These are phyloP conservation scores for Musa acuminata DNA, from an alignment of 176 grass and related monocot species.

Conservation along the genomic window DNA sequence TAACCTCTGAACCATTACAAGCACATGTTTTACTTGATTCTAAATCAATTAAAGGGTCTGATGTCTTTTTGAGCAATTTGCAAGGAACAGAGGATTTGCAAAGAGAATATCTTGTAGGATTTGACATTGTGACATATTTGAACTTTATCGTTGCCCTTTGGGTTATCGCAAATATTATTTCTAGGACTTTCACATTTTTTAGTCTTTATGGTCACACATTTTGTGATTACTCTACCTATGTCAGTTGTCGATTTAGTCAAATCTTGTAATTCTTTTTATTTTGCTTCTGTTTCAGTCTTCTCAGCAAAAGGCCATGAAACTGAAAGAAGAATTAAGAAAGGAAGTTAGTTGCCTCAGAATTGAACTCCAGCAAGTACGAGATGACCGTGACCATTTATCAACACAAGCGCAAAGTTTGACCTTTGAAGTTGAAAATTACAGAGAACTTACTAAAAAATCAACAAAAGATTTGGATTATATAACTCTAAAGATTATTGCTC, in stretches of 20 bases:
- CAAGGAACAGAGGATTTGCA: too few species aligned
- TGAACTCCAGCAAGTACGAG: conserved; percentile 22
- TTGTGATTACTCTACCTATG: background rate
- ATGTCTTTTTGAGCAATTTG: too few species aligned
- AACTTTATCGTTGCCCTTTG: too few species aligned
- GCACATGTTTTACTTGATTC: too few species aligned
- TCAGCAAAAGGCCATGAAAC: conserved; percentile 18
- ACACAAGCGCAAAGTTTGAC: conserved; percentile 15
- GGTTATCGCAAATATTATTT: too few species aligned
- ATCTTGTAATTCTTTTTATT: background rate
- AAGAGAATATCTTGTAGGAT: too few species aligned
- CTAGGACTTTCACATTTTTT: too few species aligned
- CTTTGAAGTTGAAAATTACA: conserved; percentile 4
- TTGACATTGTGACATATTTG: too few species aligned
- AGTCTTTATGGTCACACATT: too few species aligned
- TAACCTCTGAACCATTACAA: too few species aligned
- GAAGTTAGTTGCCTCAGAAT: conserved; percentile 18
- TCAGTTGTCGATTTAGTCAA: background rate
- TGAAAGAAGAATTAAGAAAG: conserved; percentile 21
- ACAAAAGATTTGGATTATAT: conserved; percentile 7
- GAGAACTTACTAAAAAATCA: conserved; percentile 13
- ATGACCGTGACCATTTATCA: conserved; percentile 12
- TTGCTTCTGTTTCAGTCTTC: conserved; percentile 10
- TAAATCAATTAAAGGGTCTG: too few species aligned
- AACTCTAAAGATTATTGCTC: background rate